Conservation (phyloP, 768 basidiomycete species). For the Mycena galericulata region DNA sequence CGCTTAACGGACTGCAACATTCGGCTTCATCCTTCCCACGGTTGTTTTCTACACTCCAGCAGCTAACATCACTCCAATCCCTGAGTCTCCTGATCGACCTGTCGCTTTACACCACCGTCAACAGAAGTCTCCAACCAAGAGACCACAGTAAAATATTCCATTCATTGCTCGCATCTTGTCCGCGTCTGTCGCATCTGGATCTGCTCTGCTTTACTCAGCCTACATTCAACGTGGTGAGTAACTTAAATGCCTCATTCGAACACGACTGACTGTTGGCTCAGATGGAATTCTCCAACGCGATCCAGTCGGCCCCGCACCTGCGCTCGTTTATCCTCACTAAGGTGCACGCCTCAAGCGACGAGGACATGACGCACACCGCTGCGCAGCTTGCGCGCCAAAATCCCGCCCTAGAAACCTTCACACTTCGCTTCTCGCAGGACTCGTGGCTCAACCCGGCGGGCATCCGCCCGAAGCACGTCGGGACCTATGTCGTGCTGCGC, state of each 20-base stretch:
- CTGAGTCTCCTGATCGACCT: conserved; percentile 51
- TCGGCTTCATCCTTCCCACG: conserved; percentile 47
- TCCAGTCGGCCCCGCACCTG: conserved; percentile 43
- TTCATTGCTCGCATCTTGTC: conserved; percentile 45
- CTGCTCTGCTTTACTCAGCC: conserved; percentile 52
- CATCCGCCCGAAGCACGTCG: conserved; percentile 48
- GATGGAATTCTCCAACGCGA: conserved; percentile 48
- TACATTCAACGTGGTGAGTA: conserved; percentile 49
- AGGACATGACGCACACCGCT: conserved; percentile 48
- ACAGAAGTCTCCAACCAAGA: conserved; percentile 37
- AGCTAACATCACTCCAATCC: conserved; percentile 43
- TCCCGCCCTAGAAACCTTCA: conserved; percentile 46
- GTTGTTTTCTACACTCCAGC: conserved; percentile 44
- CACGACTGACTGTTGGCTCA: conserved; percentile 29
- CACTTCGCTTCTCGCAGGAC: conserved; percentile 48
- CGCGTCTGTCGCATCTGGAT: conserved; percentile 47
- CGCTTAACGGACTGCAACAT: conserved; percentile 49
- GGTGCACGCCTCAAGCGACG: conserved; percentile 50
- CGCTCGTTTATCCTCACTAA: conserved; percentile 51
- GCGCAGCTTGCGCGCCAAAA: conserved; percentile 46
- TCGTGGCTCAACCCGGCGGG: conserved; percentile 50
- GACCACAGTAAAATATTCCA: conserved; percentile 47
- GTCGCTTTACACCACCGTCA: conserved; percentile 40
- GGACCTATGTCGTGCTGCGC: conserved; percentile 42
- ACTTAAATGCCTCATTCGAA: not conserved